These are phyloP conservation scores for Diplodia corticola DNA, from an alignment of 2,329 filamentous ascomycete genomes.

Conservation along the genomic window DNA sequence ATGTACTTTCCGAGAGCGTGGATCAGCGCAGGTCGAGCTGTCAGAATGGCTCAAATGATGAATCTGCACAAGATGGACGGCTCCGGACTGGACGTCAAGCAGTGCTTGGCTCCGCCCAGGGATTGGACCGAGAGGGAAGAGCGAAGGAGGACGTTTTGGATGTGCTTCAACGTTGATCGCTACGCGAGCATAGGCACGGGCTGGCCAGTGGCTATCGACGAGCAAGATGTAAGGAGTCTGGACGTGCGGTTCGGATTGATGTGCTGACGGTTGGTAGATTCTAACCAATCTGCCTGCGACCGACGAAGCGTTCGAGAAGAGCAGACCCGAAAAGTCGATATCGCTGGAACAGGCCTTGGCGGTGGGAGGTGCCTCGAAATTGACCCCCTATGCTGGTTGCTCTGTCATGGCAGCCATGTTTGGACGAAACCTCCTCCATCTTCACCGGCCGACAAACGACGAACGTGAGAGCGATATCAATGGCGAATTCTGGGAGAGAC, in stretches of 20 bases:
- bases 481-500: slow-evolving; percentile 93
- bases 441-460: slow-evolving; percentile 80
- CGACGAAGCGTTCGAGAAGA: slow-evolving; percentile 82
- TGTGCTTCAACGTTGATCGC: slow-evolving; percentile 84
- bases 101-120: slow-evolving; percentile 78
- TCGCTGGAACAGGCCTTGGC: slow-evolving; percentile 69
- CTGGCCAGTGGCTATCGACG: slow-evolving; percentile 94
- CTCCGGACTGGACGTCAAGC: slow-evolving; percentile 81
- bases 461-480: slow-evolving; percentile 86
- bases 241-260: background rate
- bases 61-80: slow-evolving; percentile 87
- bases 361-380: slow-evolving; percentile 68
- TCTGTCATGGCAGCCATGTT: slow-evolving; percentile 86
- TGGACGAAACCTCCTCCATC: slow-evolving; percentile 84
- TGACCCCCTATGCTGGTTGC: slow-evolving; percentile 78
- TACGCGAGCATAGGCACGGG: slow-evolving; percentile 96
- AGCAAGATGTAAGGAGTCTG: slow-evolving; percentile 66
- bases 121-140: slow-evolving; percentile 97
- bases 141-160: slow-evolving; percentile 89
- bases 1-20: slow-evolving; percentile 97
- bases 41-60: slow-evolving; percentile 88
- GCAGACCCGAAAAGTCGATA: slow-evolving; percentile 70
- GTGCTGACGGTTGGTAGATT: slow-evolving; percentile 53
- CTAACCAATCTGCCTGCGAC: slow-evolving; percentile 79
- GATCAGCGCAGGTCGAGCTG: slow-evolving; percentile 82